Conservation (phyloP, 345 rosid genomes). For the Gossypium thurberi region DNA sequence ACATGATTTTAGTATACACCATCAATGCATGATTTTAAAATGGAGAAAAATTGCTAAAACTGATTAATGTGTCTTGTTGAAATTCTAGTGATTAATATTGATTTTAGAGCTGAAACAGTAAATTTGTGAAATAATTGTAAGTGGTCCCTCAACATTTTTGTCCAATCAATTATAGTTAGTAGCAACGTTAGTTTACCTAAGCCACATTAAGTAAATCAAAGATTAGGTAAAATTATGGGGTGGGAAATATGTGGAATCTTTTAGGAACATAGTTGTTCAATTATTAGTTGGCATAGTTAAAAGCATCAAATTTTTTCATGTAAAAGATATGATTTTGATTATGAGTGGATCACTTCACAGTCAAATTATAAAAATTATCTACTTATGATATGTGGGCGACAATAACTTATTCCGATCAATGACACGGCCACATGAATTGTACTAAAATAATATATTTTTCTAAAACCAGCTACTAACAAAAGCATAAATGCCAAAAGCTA, state of each 20-base stretch:
- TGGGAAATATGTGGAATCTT: not conserved
- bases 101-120: not conserved
- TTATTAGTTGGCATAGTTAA: not conserved
- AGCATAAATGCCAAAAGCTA: not conserved
- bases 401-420: no score
- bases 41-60: no score
- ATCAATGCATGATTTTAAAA: no score
- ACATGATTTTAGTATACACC: no score
- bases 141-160: not conserved
- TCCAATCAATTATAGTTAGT: not conserved
- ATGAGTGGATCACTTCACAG: no score
- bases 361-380: no score
- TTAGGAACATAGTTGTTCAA: not conserved
- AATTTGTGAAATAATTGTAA: not conserved
- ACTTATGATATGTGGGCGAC: accelerated
- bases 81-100: no score
- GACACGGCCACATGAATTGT: no score
- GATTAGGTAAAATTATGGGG: slow-evolving; percentile 18
- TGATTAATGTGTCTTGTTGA: no score
- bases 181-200: slow-evolving; percentile 28
- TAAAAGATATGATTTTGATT: not conserved
- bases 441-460: not conserved
- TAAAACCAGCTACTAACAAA: no score
- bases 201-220: slow-evolving; percentile 1
- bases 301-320: not conserved